These are phyloP conservation scores for Aspergillus asperescens DNA, from an alignment of 495 filamentous ascomycete genomes.

Conservation along the genomic window DNA sequence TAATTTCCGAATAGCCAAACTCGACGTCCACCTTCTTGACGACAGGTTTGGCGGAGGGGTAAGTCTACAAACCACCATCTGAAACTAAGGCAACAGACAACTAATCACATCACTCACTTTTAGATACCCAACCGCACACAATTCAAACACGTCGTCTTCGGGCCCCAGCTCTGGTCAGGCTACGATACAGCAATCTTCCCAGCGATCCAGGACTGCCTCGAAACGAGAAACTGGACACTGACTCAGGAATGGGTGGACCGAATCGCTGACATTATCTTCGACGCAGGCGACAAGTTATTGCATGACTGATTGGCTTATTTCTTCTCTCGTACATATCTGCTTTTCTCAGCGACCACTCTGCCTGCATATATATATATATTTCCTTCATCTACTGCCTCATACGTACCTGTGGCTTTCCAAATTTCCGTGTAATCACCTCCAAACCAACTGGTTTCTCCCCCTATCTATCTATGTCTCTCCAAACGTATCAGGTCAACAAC, in stretches of 20 bases:
- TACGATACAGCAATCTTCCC: constrained; percentile 78
- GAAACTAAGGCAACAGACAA: background rate
- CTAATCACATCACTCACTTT: constrained; percentile 16
- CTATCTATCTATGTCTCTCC: background rate
- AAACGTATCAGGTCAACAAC: background rate
- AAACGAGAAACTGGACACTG: constrained; percentile 61
- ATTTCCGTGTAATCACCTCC: background rate
- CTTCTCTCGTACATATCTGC: background rate
- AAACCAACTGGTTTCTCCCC: background rate
- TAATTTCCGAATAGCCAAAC: constrained; percentile 67
- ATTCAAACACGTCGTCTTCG: constrained; percentile 90
- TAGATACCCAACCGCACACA: constrained; percentile 84
- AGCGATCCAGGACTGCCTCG: constrained; percentile 73
- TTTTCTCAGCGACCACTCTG: background rate
- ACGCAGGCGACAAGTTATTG: constrained; percentile 58
- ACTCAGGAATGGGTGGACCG: constrained; percentile 68
- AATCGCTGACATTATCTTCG: constrained; percentile 60
- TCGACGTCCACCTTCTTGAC: constrained; percentile 82
- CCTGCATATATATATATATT: constrained; percentile 8
- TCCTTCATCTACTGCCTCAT: too few relatives aligned
- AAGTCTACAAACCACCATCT: constrained; percentile 23
- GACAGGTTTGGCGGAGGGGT: constrained; percentile 63
- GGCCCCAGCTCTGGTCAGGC: constrained; percentile 72
- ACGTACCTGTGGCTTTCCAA: background rate
- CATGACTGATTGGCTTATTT: constrained; percentile 26